Conservation (phyloP, 495 filamentous ascomycete species). For the Ramalina intermedia region DNA sequence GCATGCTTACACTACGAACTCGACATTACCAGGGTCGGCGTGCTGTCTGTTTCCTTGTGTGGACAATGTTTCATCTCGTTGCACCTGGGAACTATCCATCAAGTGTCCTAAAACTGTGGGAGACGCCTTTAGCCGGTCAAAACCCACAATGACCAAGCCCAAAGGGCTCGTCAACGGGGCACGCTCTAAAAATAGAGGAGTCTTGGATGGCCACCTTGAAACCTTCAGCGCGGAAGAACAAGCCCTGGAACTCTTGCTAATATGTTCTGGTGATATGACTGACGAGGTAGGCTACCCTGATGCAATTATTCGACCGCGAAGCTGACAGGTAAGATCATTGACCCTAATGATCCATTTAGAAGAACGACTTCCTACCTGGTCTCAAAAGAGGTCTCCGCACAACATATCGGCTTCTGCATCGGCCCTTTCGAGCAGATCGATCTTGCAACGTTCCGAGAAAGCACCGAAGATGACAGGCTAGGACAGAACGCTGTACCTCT, state of each 20-base stretch:
- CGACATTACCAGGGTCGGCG: constrained; percentile 57
- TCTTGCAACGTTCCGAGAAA: constrained; percentile 74
- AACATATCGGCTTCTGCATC: constrained; percentile 81
- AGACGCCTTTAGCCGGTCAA: constrained; percentile 48
- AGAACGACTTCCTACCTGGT: constrained; percentile 74
- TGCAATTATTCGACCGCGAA: not conserved
- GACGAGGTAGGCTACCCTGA: constrained; percentile 44
- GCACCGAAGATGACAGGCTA: constrained; percentile 79
- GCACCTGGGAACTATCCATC: constrained; percentile 76
- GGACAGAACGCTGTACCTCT: constrained; percentile 70
- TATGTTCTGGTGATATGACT: constrained; percentile 76
- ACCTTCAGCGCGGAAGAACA: constrained; percentile 61
- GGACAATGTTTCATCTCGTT: constrained; percentile 65
- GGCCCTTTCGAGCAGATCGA: constrained; percentile 92
- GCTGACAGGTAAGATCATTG: constrained; percentile 36
- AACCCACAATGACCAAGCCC: not conserved
- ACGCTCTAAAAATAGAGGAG: constrained; percentile 4
- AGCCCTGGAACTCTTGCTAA: constrained; percentile 69
- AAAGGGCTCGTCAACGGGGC: not conserved
- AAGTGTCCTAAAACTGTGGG: constrained; percentile 73
- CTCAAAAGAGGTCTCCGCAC: constrained; percentile 54
- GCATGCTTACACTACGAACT: constrained; percentile 79
- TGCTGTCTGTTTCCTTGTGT: constrained; percentile 84
- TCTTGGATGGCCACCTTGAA: not conserved
- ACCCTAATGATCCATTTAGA: constrained; percentile 56